Evolutionary conservation across 768 basidiomycete species (phyloP), one percentile per base, ranked within the genome.

Genomic region (Roridomyces roridus): DNA sequence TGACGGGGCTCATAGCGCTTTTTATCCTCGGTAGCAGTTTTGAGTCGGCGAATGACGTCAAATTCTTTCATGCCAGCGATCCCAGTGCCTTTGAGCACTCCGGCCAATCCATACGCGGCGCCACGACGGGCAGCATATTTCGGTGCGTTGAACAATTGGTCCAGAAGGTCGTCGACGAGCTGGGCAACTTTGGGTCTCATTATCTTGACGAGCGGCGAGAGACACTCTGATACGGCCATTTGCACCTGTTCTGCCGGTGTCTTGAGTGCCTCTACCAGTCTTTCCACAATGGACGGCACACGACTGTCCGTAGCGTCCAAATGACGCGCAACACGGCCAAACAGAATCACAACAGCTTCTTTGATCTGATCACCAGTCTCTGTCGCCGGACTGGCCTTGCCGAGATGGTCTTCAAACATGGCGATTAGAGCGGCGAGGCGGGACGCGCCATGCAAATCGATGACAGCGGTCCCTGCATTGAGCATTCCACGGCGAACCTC

Each of bases 221-320:
- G 78, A 74, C 96, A 98, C 55, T 98, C 97, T 0, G 96, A 93
- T 1, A 98, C 94, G 8, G 97, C 96, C 41, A 93, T 88, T 70
- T 98, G 96, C 0, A 99, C 97, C 68, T 96, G 89, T 69, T 99
- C 97, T 3, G 95, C 86, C 0, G 96, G 97, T 0, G 96, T 98
- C 72, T 89, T 90, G 54, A 99, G 78, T 1, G 96, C 93, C 28
- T 92, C 91, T 8, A 96, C 85, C 18, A 98, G 78, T 10, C 94
- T 80, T 58, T 93, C 86, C 9, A 98, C 89, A 59, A 98, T 91
- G 11, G 75, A 72, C 0, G 92, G 89, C 39, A 97, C 85, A 1
- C 95, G 88, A 5, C 79, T 59, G 69, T 98, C 95, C 0, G 84
- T 80, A 3, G 86, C 73, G 45, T 92, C 85, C 40, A 99, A 79